Percentiles rank a stretch among this genome's conserved stretches.
Conservation (phyloP, 805 yeast genomes). For the Brettanomyces bruxellensis region DNA sequence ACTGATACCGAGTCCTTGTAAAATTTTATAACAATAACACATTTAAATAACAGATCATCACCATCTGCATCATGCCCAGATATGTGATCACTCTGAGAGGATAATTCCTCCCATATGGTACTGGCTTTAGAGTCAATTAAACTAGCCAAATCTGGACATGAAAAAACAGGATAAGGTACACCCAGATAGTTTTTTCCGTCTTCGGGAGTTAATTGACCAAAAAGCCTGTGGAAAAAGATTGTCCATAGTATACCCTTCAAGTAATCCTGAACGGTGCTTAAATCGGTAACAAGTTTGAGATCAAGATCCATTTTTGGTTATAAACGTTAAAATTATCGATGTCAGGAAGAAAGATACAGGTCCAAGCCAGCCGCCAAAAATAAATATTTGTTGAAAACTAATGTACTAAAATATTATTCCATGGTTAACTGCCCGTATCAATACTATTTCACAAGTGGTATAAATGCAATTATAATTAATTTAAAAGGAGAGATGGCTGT, state of each 20-base stretch:
- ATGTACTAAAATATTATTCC: no score
- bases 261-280: constrained; percentile 46
- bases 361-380: no score
- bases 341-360: background rate
- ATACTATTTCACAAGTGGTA: no score
- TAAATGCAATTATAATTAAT: no score
- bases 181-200: constrained; percentile 43
- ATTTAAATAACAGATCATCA: constrained; percentile 16
- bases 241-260: constrained; percentile 55
- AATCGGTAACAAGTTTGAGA: constrained; percentile 39
- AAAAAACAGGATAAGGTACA: constrained; percentile 47
- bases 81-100: background rate
- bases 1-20: constrained; percentile 22
- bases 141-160: constrained; percentile 38
- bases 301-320: constrained; percentile 30
- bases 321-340: background rate
- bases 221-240: constrained; percentile 58
- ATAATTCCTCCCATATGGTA: constrained; percentile 20
- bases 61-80: constrained; percentile 1
- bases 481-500: no score
- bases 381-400: no score
- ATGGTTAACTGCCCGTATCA: no score
- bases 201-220: constrained; percentile 54
- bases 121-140: constrained; percentile 28
- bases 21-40: constrained; percentile 25